These are phyloP conservation scores for Rusavskia elegans DNA, from an alignment of 495 filamentous ascomycete genomes.

Conservation along the genomic window DNA sequence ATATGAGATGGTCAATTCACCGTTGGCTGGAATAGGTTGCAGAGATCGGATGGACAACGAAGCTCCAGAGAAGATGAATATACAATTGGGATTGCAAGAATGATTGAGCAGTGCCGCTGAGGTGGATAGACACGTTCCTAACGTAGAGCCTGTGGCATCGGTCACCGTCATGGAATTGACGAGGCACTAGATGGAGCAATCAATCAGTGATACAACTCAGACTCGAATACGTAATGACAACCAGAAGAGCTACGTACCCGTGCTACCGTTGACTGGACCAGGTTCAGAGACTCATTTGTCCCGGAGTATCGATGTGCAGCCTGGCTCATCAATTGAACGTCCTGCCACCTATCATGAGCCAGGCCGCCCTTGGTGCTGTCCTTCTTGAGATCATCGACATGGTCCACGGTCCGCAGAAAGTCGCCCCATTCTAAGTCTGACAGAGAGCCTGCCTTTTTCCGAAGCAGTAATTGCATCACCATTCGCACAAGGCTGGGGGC, in stretches of 20 bases:
- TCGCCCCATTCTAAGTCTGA: slow-evolving; percentile 19
- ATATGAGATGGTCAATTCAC: slow-evolving; percentile 56
- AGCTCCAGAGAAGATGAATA: slow-evolving; percentile 43
- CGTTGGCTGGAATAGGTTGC: slow-evolving; percentile 29
- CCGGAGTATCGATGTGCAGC: background rate
- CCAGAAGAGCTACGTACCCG: background rate
- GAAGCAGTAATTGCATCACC: slow-evolving; percentile 32
- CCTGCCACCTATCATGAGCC: background rate
- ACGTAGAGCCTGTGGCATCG: slow-evolving; percentile 37
- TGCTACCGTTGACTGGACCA: background rate
- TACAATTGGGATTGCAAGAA: slow-evolving; percentile 53
- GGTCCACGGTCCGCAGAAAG: slow-evolving; percentile 12
- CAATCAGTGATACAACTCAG: background rate
- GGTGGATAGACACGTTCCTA: slow-evolving; percentile 44
- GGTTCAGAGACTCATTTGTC: background rate
- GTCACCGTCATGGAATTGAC: slow-evolving; percentile 47
- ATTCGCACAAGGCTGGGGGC: slow-evolving; percentile 38
- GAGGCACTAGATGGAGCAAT: slow-evolving; percentile 22
- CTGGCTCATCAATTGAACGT: background rate
- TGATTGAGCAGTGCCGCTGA: slow-evolving; percentile 46
- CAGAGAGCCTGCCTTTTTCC: slow-evolving; percentile 19
- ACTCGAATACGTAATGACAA: background rate
- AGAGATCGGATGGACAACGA: slow-evolving; percentile 29
- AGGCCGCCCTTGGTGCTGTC: background rate
- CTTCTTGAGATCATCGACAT: background rate